Percentiles rank a stretch among this genome's conserved stretches.
These are phyloP conservation scores for Acacia pycnantha DNA, from an alignment of 331 rosid species.

Conservation along the genomic window DNA sequence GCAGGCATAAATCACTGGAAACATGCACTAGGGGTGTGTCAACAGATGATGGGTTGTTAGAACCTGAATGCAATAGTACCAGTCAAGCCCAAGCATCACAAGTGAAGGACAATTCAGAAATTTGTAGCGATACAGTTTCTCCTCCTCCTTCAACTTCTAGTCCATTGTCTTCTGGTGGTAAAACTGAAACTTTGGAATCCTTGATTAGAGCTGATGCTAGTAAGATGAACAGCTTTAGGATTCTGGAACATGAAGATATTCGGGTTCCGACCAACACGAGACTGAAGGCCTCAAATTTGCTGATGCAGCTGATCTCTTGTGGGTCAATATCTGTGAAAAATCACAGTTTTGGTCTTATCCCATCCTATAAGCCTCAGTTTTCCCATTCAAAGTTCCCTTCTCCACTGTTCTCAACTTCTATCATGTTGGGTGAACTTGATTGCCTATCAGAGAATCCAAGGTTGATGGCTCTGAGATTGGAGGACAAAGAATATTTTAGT, in stretches of 20 bases:
- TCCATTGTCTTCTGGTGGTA: conserved; percentile 69
- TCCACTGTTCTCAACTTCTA: conserved; percentile 73
- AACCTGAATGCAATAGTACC: conserved; percentile 48
- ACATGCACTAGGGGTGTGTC: conserved; percentile 96
- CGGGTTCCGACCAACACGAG: conserved; percentile 66
- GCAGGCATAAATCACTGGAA: conserved; percentile 51
- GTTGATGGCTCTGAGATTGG: conserved; percentile 72
- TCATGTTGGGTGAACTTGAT: conserved; percentile 79
- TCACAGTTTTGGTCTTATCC: conserved; percentile 89
- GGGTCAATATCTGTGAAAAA: conserved; percentile 95
- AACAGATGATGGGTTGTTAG: conserved; percentile 73
- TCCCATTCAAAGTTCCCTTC: conserved; percentile 78
- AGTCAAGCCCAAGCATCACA: conserved; percentile 43
- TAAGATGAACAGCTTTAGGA: conserved; percentile 84
- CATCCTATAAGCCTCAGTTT: conserved; percentile 76
- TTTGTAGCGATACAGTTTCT: conserved; percentile 57
- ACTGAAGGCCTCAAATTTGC: conserved; percentile 73
- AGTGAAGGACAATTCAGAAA: conserved; percentile 59
- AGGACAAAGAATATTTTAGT: conserved; percentile 95
- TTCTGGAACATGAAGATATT: conserved; percentile 70
- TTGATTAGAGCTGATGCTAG: conserved; percentile 91
- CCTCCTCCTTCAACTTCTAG: conserved; percentile 76
- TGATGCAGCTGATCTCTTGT: conserved; percentile 93
- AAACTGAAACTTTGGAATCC: conserved; percentile 88
- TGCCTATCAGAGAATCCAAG: conserved; percentile 76